Base-by-base conservation (phyloP, 2,329 filamentous ascomycete genomes). In the Aspergillus brasiliensis region DNA sequence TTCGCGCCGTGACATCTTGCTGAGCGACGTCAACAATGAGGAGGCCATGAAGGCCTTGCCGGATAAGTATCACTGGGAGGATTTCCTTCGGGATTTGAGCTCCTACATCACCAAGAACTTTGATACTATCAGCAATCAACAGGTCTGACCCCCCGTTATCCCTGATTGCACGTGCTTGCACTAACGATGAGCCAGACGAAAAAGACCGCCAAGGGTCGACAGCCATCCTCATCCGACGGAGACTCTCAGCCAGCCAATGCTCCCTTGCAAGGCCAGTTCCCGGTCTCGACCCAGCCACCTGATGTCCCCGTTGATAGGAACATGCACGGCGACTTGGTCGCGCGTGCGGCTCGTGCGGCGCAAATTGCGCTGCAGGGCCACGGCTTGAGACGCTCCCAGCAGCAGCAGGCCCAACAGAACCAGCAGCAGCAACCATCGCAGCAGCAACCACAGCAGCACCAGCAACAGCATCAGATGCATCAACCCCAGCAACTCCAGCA, bases 11-110 rank as follows among this genome's bases (percentile, higher is more conserved):
- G 81, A 84, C 34, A 84, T 85, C 60, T 78, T 89, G 3, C 77
- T 86, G 37, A 79, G 77, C 38, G 83, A 86, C 42, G 76, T 82
- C n/a, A 78, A 81, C 58, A 80, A 83, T 61, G 75, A 78, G 44
- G 82, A 82, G 28, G 78, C 78, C 4, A 71, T 82, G 54, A 76
- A 76, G 52, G 76, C 79, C 21, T 70, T 89, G 37, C 83, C 83
- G 0, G 81, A 85, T 63, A 86, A 83, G 66, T 88, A 88, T 65
- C 80, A 82, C 28, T 89, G 87, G 87, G 83, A 84, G 53, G 84
- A 87, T 59, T 88, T 89, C 59, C 75, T 88, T 15, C 80, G 81
- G 21, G 84, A 86, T 61, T 80, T 88, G 15, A 83, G 82, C 49
- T 77, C 77, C 11, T 86, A 86, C 70, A 80, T 89, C 51, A 81